Evolutionary conservation across 2,329 filamentous ascomycete genomes (phyloP), one percentile per base, ranked within the genome.

Genomic region (Cercospora sesami): DNA sequence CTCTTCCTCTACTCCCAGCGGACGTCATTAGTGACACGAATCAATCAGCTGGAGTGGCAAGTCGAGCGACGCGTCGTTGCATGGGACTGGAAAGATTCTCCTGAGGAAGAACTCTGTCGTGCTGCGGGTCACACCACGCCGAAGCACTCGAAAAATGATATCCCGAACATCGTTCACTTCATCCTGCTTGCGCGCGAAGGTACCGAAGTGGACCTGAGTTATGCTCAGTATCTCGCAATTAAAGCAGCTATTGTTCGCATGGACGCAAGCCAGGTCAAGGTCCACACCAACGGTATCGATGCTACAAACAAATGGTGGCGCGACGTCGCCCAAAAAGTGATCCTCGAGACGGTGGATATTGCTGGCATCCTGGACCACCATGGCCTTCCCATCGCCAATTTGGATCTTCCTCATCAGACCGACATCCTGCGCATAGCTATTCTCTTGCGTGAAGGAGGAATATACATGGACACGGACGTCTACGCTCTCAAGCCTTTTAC

Each of bases 391-490:
- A 39, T 68, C 23, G 58, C 51, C 28, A 39, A 65, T 2, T 30
- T 68, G 21, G 23, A 28, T 8, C 53, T 71, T 30, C 42, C 64
- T 12, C 69, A 71, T 26, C 69, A 71, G 26, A 58, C 67, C 5
- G 69, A 71, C 31, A 55, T 71, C 16, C 14, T 71, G 4, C 69
- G 69, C 6, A 58, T 71, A 9, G 51, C 39, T 16, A 62, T 71
- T 33, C 55, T 71, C 31, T 36, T 53, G 9, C 51, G 39, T 10
- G 68, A 69, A 66, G 69, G 69, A 18, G 69, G 69, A 2, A 68
- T 71, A 7, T 71, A 71, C 33, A 60, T 71, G 16, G 69, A 71
- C 51, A 71, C 67, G 10, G 69, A 71, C n/a, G 67, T 69, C 30
- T 71, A 65, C 39, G 53, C 60, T 8, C 53, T 71, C 30, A 69